Evolutionary conservation across 495 filamentous ascomycete genomes (phyloP).

Genomic region (Jackrogersella multiformis): DNA sequence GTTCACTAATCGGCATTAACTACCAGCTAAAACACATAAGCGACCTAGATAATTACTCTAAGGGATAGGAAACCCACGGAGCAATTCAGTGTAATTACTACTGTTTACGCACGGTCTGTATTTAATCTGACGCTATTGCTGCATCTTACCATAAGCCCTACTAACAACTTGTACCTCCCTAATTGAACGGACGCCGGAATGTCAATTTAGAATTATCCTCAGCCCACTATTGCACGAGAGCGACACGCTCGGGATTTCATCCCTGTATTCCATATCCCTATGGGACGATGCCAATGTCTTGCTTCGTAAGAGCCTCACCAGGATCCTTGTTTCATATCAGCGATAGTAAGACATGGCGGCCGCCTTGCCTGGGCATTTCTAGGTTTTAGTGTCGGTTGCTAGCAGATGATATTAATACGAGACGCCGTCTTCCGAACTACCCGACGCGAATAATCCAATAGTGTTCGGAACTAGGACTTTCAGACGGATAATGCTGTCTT

Average conservation of each 20-base stretch:
- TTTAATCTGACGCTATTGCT: too few species aligned
- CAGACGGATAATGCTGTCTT: too few species aligned
- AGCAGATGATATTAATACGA: not conserved
- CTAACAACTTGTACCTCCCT: not conserved
- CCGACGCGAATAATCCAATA: not conserved
- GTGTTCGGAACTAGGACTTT: not conserved
- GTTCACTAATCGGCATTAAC: too few species aligned
- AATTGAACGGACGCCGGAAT: not conserved
- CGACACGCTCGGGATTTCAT: constrained; percentile 10
- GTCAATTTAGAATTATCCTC: not conserved
- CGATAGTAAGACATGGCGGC: constrained; percentile 8
- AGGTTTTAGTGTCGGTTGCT: not conserved
- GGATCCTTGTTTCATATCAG: constrained; percentile 14
- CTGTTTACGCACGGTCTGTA: too few species aligned
- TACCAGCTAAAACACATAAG: too few species aligned
- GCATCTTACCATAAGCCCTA: too few species aligned
- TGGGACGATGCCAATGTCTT: constrained; percentile 8
- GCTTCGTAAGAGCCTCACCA: constrained; percentile 12
- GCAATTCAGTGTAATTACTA: too few species aligned
- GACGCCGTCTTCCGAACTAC: not conserved
- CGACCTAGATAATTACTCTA: too few species aligned
- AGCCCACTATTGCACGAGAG: constrained; percentile 20
- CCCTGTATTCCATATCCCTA: not conserved
- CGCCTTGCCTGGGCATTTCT: not conserved
- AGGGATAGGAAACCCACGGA: too few species aligned